phyloP scores from a whole-genome alignment of 148 eudicot species.

The Rhododendron ferrugineum region DNA sequence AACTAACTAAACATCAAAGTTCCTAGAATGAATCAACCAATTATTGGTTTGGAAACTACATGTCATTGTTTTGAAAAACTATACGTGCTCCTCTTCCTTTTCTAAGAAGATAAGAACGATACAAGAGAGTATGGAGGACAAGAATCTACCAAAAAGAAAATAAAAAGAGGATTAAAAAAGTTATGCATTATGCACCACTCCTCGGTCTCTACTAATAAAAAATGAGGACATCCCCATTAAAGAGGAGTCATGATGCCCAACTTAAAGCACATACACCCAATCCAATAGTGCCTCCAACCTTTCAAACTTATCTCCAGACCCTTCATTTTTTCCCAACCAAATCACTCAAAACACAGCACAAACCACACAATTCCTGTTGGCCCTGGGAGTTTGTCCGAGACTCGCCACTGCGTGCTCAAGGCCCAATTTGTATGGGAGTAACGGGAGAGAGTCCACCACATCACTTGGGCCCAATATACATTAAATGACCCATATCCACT shows the following conservation, averaged over 20 bases:
- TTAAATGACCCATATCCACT: too few species aligned
- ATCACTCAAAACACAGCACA: neutral
- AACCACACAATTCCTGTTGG: neutral
- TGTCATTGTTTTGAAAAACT: neutral
- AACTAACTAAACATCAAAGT: neutral
- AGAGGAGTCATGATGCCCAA: neutral
- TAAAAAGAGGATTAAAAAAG: neutral
- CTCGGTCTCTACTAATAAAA: neutral
- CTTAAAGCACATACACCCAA: neutral
- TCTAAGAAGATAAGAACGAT: neutral
- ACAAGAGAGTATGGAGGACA: neutral
- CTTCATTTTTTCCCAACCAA: neutral
- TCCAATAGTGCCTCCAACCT: neutral
- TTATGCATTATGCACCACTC: neutral
- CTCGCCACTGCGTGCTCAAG: too few species aligned
- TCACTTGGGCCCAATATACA: too few species aligned
- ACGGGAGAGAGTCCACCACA: too few species aligned
- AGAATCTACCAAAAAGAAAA: neutral
- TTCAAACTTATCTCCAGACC: neutral
- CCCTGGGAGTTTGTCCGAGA: too few species aligned
- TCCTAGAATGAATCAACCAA: neutral
- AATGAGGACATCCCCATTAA: neutral
- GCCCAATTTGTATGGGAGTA: too few species aligned
- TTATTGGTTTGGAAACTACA: neutral
- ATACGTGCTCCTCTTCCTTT: neutral